Evolutionary conservation across 305 asterid genomes (phyloP).

Genomic region (Fraxinus floribunda): DNA sequence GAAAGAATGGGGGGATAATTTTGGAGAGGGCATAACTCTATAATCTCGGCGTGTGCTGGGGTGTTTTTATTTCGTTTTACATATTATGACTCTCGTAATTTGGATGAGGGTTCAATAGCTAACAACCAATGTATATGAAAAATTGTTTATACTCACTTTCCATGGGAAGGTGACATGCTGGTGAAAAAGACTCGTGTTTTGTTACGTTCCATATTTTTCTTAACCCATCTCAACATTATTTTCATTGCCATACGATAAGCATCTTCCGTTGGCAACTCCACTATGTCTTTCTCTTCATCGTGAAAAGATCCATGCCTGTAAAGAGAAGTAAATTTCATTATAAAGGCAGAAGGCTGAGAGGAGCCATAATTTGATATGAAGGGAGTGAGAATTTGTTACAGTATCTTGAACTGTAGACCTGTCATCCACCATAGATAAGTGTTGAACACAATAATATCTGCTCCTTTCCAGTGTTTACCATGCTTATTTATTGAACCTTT

Average conservation of each 20-base stretch:
- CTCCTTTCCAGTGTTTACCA: slow-evolving; percentile 86
- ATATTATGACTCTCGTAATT: background rate
- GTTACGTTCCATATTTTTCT: slow-evolving; percentile 52
- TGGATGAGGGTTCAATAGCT: background rate
- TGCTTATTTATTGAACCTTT: slow-evolving; percentile 80
- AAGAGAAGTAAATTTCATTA: background rate
- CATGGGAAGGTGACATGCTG: slow-evolving; percentile 76
- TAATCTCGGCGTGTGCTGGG: background rate
- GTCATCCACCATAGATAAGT: slow-evolving; percentile 92
- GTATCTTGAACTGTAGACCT: slow-evolving; percentile 48
- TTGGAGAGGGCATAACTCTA: background rate
- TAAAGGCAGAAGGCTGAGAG: background rate
- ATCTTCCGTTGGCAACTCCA: slow-evolving; percentile 45
- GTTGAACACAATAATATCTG: slow-evolving; percentile 69
- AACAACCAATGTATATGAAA: background rate
- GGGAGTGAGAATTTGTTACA: slow-evolving; percentile 30
- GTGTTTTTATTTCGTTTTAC: background rate
- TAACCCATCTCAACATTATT: slow-evolving; percentile 59
- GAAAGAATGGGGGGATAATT: background rate
- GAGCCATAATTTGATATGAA: background rate
- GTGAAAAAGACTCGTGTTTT: slow-evolving; percentile 64
- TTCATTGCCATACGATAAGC: slow-evolving; percentile 67
- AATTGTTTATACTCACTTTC: slow-evolving; percentile 38
- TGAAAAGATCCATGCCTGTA: slow-evolving; percentile 51
- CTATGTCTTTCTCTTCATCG: slow-evolving; percentile 47